phyloP scores from a whole-genome alignment of 164 flowering plant genomes.

The Aristolochia californica region DNA sequence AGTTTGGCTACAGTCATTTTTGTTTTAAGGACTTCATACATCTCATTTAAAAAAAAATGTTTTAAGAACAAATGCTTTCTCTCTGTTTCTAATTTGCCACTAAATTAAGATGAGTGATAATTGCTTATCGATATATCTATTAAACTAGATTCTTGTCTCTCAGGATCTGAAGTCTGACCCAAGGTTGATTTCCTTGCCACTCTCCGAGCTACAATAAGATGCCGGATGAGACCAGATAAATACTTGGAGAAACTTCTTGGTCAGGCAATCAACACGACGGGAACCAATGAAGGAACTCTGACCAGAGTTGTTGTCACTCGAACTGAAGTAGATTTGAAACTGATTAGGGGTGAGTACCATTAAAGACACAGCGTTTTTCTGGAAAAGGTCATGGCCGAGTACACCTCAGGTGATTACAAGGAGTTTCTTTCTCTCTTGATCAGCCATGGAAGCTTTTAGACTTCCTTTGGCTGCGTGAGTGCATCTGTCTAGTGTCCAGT shows the following conservation, averaged over 20 bases:
- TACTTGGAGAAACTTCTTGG: conserved; percentile 59
- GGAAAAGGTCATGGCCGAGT: conserved; percentile 44
- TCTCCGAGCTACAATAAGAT: conserved; percentile 38
- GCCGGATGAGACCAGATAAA: conserved; percentile 49
- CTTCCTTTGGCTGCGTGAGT: not conserved
- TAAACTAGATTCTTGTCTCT: not conserved
- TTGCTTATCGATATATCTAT: too few relatives aligned
- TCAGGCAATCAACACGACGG: conserved; percentile 41
- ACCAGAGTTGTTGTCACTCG: conserved; percentile 71
- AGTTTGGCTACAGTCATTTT: too few relatives aligned
- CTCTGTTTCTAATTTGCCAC: too few relatives aligned
- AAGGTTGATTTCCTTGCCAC: conserved; percentile 33
- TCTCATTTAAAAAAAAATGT: too few relatives aligned
- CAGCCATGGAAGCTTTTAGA: conserved; percentile 21
- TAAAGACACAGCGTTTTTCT: conserved; percentile 51
- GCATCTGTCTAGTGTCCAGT: not conserved
- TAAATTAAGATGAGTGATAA: too few relatives aligned
- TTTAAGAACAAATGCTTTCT: too few relatives aligned
- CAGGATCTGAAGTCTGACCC: conserved; percentile 50
- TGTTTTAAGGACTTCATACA: too few relatives aligned
- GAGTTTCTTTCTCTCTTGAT: conserved; percentile 50
- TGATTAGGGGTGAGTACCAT: conserved; percentile 56
- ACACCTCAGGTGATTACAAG: conserved; percentile 70
- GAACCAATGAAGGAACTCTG: conserved; percentile 71
- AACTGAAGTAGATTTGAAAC: conserved; percentile 68